These are phyloP conservation scores for Porpolomopsis calyptriformis DNA, from an alignment of 768 basidiomycete genomes.

Conservation along the genomic window DNA sequence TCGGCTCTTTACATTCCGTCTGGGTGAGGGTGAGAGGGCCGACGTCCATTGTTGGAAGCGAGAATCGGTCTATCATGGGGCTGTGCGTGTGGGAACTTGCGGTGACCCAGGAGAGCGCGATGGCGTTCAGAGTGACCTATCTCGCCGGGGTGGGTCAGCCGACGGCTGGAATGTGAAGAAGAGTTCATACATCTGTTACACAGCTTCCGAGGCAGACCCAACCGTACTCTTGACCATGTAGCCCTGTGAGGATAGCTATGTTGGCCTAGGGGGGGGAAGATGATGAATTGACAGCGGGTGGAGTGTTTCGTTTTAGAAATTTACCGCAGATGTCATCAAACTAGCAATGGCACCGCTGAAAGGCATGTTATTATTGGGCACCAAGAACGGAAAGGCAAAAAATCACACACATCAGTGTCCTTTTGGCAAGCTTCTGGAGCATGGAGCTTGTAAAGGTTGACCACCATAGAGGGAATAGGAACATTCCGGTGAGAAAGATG, in stretches of 20 bases:
- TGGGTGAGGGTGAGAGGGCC: background rate
- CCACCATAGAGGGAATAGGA: conserved; percentile 1
- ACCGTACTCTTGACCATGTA: conserved; percentile 2
- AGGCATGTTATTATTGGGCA: background rate
- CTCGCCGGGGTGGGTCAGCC: background rate
- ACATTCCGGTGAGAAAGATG: conserved; percentile 4
- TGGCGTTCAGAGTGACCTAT: conserved; percentile 3
- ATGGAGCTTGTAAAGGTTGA: background rate
- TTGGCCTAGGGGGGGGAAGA: background rate
- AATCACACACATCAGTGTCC: background rate
- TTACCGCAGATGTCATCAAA: conserved; percentile 2
- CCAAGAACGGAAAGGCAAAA: background rate
- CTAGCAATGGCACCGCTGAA: conserved; percentile 2
- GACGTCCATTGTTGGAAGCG: conserved; percentile 5
- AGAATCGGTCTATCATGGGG: conserved; percentile 1
- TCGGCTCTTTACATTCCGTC: background rate
- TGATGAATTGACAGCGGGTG: background rate
- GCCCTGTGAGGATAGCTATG: background rate
- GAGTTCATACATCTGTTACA: conserved; percentile 1
- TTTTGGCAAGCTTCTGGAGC: background rate
- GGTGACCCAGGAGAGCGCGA: conserved; percentile 2
- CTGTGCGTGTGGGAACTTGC: background rate
- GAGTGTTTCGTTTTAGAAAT: background rate
- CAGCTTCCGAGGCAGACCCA: conserved; percentile 3
- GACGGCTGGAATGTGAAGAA: background rate